Base-by-base conservation (phyloP, 2,329 filamentous ascomycete species). In the Colletotrichum destructivum region DNA sequence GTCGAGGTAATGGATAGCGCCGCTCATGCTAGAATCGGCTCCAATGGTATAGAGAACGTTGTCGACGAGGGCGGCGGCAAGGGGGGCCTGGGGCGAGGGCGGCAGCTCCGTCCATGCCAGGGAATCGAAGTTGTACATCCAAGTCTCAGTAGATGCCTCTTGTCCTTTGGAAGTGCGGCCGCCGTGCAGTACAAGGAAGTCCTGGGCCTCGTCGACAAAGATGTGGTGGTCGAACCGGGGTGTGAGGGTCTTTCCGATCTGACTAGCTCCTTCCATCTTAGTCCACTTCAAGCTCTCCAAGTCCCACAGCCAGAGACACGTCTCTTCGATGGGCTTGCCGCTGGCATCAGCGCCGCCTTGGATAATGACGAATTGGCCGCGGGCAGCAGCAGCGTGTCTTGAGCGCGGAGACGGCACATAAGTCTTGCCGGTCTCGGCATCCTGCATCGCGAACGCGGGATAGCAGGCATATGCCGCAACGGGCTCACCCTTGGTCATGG, bases 71-170 rank as follows among this genome's bases (percentile, higher is more conserved):
- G 85, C 82, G 8, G 88, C 78, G 46, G 81, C 83, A 0, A 82
- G 69, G 3, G 82, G 79, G 1, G 81, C 57, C 1, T 76, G 81
- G 0, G 85, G 81, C 2, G 84, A 82, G 0, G 81, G 76, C 0
- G 88, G 87, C 13, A 90, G 80, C 46, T 83, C 81, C 2, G 82
- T 83, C 88, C 88, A 90, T 0, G 82, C 84, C 5, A 83, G 80
- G 3, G 82, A 81, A 31, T 79, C 79, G 51, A 87, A 81, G 69
- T 88, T 84, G 74, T 88, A 89, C 46, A 85, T 80, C 82, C 88
- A 87, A 11, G 84, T 82, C 73, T 89, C 88, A 8, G 83, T 82
- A 72, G 89, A 87, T 11, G 79, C 81, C 11, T 80, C 74, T 13
- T 72, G 73, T 9, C 73, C 78, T 0, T 70, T 63, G 2, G 74